phyloP scores from a whole-genome alignment of 495 filamentous ascomycete species.

The Jackrogersella multiformis region DNA sequence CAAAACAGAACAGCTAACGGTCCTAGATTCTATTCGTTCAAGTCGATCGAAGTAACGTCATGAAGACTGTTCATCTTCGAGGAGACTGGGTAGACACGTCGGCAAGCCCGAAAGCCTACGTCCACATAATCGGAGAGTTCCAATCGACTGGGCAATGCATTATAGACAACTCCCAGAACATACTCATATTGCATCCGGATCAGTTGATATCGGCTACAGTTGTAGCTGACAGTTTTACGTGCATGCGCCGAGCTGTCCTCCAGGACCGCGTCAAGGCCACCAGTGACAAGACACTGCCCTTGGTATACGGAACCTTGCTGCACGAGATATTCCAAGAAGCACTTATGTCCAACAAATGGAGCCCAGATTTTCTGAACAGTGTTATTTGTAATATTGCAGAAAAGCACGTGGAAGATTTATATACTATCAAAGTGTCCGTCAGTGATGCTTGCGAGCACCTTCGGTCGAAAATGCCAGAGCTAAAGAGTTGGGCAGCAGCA shows the following conservation, averaged over 20 bases:
- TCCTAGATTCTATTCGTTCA: conserved; percentile 77
- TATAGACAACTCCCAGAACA: conserved; percentile 77
- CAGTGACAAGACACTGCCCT: conserved; percentile 74
- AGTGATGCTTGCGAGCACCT: conserved; percentile 78
- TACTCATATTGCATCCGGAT: conserved; percentile 94
- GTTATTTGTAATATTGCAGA: conserved; percentile 71
- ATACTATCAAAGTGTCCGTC: conserved; percentile 79
- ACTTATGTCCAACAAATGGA: conserved; percentile 84
- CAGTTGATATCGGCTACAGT: conserved; percentile 94
- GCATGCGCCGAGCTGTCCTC: conserved; percentile 86
- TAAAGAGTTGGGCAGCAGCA: conserved; percentile 81
- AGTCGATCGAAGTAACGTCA: conserved; percentile 71
- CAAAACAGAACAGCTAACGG: conserved; percentile 30
- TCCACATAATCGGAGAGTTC: conserved; percentile 88
- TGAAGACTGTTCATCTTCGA: conserved; percentile 77
- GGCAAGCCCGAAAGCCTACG: conserved; percentile 74
- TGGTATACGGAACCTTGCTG: conserved; percentile 89
- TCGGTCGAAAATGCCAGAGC: conserved; percentile 76
- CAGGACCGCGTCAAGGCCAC: conserved; percentile 93
- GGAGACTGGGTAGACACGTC: conserved; percentile 85
- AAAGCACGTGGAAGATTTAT: conserved; percentile 84
- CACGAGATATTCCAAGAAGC: conserved; percentile 96
- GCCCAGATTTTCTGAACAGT: conserved; percentile 67
- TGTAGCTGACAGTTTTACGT: conserved; percentile 91
- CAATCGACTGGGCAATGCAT: conserved; percentile 71